Conservation (phyloP, 140 eudicot genomes). For the Bidens hawaiensis region DNA sequence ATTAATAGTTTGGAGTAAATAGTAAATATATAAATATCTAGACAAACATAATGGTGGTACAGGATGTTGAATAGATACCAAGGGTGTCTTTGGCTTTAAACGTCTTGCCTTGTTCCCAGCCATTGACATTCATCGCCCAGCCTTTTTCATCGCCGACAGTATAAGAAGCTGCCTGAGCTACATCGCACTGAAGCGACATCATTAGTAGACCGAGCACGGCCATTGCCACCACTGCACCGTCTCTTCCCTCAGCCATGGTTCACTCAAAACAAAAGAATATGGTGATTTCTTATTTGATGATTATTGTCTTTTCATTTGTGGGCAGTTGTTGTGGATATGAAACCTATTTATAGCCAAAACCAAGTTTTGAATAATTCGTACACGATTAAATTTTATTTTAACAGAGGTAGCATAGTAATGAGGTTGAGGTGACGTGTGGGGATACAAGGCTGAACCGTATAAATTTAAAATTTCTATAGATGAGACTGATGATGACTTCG, state of each 20-base stretch:
- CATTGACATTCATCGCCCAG: conserved; percentile 42
- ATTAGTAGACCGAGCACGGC: conserved; percentile 21
- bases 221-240: conserved; percentile 50
- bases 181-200: conserved; percentile 29
- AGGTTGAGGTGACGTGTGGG: no score
- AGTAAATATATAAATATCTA: background rate
- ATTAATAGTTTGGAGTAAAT: background rate
- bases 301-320: conserved; percentile 8
- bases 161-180: conserved; percentile 48
- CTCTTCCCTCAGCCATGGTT: conserved; percentile 66
- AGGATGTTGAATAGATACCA: conserved; percentile 27
- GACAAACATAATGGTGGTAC: background rate
- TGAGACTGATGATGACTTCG: no score
- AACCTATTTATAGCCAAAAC: conserved; percentile 23
- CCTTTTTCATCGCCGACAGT: conserved; percentile 63
- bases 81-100: conserved; percentile 63
- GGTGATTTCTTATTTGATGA: conserved; percentile 1
- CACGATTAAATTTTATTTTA: no score
- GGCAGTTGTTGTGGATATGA: conserved; percentile 5
- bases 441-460: no score
- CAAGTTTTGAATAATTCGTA: background rate
- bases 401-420: no score
- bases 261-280: conserved; percentile 2
- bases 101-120: conserved; percentile 60
- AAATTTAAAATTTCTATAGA: no score